Evolutionary conservation across 2,329 filamentous ascomycete species (phyloP), one percentile per base, ranked within the genome.

Genomic region (Epichloe baconii): DNA sequence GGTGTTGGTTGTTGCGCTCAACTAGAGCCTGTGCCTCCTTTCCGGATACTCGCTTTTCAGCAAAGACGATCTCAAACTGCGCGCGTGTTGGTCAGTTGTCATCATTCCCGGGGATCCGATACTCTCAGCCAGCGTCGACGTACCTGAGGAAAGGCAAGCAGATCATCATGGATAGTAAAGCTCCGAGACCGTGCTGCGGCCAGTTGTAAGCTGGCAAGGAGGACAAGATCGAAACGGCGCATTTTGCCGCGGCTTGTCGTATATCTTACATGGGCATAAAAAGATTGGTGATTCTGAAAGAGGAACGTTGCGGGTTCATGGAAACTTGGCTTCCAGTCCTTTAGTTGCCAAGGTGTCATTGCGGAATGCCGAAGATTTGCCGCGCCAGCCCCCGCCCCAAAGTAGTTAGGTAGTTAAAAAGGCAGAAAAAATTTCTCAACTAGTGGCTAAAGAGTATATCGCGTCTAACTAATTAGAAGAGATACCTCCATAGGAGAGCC

Each of bases 111-210:
- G 8, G 26, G 3, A 8, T n/a, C 19, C 3, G 19, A 7, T 5
- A 23, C 34, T 10, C 5, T 14, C 45, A 36, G 15, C 15, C 19
- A 40, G 7, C 14, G 34, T 42, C 17, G 15, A 61, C 73, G 56
- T 73, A 91, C 87, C 77, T 93, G 88, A 11, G 90, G 90, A 68
- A 85, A 88, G 17, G 88, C 88, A 52, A 95, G 76, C 48, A 95
- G 68, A 64, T 96, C 90, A 63, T 95, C 88, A 61, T 93, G 83
- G 52, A 95, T 86, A 69, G 84, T 95, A 71, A 95, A 95, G 50
- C 73, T 70, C 7, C 70, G 71, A 44, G 76, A 73, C 44, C 73
- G 71, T 57, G 76, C 77, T 56, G 58, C 61, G 58, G 66, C 69
- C 34, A 77, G 68, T 64, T 69, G 73, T 56, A 71, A 58, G 47